Evolutionary conservation across 2,329 filamentous ascomycete genomes (phyloP), one percentile per base, ranked within the genome.

Genomic region (Ceratocystis huliohia): DNA sequence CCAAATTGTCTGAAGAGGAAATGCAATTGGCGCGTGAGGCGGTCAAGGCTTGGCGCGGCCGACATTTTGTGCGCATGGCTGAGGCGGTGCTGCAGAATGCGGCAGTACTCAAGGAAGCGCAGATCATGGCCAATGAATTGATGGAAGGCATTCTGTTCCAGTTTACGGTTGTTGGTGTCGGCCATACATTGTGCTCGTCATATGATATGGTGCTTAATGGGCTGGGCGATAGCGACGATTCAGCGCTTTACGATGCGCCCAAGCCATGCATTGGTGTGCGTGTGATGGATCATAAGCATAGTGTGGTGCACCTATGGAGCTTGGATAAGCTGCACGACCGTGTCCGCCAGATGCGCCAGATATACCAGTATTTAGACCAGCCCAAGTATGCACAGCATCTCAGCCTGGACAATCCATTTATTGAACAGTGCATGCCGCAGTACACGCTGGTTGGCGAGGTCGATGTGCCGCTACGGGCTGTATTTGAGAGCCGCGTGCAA

Each of bases 141-240:
- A 89, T 94, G 71, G 94, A 96, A 74, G 86, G 86, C 70, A 89
- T 96, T 7, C 87, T 93, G 22, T 97, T 99, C 74, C 94, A 99
- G 74, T 99, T 97, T 74, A 88, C 90, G 13, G 86, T 96, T 66
- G 85, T 97, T 41, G 93, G 96, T 72, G 80, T 88, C 69, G 94
- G 94, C 1, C 92, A 99, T 72, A 86, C 86, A 25, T 82, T 95
- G 70, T 92, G 88, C 71, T 99, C 94, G 2, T 96, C 92, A 0
- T 99, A 99, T 76, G 94, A 99, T 75, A 88, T 99, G 76, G 91
- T 97, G 2, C 81, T 99, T 53, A 96, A 96, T 72, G 93, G 91
- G 22, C 86, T 96, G 53, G 85, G 87, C 8, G 93, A 97, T 74
- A 91, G 93, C 28, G 84, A 88, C 68, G 92, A 96, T 72, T 79